Conservation (phyloP, 495 filamentous ascomycete species). For the Penicillium crystallinum region DNA sequence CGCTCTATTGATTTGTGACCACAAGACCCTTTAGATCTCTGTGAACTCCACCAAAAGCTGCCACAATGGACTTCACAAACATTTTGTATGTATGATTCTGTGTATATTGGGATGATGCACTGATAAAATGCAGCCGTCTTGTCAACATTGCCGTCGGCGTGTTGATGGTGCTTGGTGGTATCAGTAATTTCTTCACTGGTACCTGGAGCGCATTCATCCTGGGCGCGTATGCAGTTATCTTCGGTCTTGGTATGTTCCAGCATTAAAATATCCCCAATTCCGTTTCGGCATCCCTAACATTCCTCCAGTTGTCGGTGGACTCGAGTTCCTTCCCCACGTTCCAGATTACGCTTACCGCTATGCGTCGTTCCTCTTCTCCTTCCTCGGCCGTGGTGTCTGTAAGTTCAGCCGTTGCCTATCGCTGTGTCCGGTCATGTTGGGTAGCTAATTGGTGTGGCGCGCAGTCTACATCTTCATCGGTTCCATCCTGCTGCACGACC, state of each 20-base stretch:
- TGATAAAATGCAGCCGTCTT: constrained; percentile 60
- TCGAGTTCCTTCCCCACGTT: constrained; percentile 79
- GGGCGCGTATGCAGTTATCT: constrained; percentile 81
- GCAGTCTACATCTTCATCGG: constrained; percentile 96
- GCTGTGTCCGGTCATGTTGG: background rate
- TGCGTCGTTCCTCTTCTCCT: constrained; percentile 95
- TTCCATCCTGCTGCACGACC: constrained; percentile 66
- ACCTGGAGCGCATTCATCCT: constrained; percentile 56
- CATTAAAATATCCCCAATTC: too few relatives aligned
- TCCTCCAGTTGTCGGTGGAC: constrained; percentile 36
- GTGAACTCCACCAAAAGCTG: background rate
- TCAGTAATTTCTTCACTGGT: constrained; percentile 71
- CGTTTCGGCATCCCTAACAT: constrained; percentile 11
- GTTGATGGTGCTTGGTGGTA: constrained; percentile 85
- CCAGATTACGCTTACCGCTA: constrained; percentile 89
- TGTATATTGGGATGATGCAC: background rate
- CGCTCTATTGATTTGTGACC: constrained; percentile 1
- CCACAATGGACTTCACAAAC: constrained; percentile 53
- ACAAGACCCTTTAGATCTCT: constrained; percentile 10
- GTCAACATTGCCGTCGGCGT: constrained; percentile 87
- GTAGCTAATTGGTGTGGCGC: constrained; percentile 3
- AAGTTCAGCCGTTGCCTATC: constrained; percentile 39
- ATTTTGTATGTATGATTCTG: constrained; percentile 47
- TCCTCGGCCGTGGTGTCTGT: constrained; percentile 94
- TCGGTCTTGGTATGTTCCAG: constrained; percentile 78